A percentile compares a stretch with the other conserved stretches of the same genome.
phyloP scores from a whole-genome alignment of 2,329 filamentous ascomycete genomes.

The Fusarium anguioides region DNA sequence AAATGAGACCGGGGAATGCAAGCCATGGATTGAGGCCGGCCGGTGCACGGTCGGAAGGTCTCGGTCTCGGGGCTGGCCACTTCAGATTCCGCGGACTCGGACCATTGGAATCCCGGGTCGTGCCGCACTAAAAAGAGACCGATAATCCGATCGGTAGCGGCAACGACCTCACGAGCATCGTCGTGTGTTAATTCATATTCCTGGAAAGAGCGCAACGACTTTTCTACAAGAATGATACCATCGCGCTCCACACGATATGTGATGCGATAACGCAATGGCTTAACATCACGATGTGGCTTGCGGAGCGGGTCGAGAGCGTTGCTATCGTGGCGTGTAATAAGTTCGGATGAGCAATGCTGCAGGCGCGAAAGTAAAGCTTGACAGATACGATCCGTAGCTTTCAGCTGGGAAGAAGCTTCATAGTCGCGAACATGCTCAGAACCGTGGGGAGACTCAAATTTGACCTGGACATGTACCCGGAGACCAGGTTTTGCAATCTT shows the following conservation, averaged over 20 bases:
- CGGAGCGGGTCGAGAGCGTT: conserved; percentile 56
- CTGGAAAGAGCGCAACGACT: conserved; percentile 63
- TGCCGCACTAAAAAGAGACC: conserved; percentile 62
- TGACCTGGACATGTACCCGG: conserved; percentile 57
- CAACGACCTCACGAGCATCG: conserved; percentile 58
- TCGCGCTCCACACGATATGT: conserved; percentile 58
- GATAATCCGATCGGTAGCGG: conserved; percentile 62
- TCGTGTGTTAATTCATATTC: conserved; percentile 57
- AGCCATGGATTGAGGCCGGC: conserved; percentile 57
- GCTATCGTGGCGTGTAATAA: conserved; percentile 65
- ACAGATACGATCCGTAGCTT: conserved; percentile 59
- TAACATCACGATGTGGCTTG: conserved; percentile 51
- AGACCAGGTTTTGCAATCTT: conserved; percentile 45
- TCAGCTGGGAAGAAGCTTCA: conserved; percentile 57
- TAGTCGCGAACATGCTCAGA: conserved; percentile 60
- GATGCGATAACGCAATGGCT: conserved; percentile 61
- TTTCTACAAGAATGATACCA: conserved; percentile 56
- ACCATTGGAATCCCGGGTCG: conserved; percentile 62
- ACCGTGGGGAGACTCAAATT: conserved; percentile 58
- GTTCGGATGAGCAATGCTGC: conserved; percentile 63
- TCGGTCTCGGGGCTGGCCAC: conserved; percentile 51
- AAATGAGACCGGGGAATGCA: conserved; percentile 60
- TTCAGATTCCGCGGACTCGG: conserved; percentile 55
- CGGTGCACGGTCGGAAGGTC: conserved; percentile 54
- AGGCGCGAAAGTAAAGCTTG: conserved; percentile 62